phyloP scores from a whole-genome alignment of 257 asterid species.

The Mitragyna speciosa region DNA sequence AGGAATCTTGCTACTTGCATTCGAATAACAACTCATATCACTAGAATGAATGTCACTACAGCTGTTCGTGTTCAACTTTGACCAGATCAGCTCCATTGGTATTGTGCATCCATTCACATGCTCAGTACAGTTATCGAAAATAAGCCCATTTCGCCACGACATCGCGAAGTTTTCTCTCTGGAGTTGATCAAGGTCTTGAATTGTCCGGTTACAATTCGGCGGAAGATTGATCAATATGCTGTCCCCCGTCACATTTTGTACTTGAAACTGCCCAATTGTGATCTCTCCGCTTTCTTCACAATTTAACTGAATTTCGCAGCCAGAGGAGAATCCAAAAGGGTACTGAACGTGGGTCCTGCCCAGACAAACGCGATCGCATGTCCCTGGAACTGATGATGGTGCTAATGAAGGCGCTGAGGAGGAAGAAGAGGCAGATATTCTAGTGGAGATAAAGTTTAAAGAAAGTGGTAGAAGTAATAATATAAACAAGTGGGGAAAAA shows the following conservation, averaged over 20 bases:
- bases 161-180: conserved; percentile 41
- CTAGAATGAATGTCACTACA: conserved; percentile 22
- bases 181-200: conserved; percentile 35
- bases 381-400: not conserved
- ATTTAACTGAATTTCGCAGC: conserved; percentile 47
- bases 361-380: conserved; percentile 36
- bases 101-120: conserved; percentile 42
- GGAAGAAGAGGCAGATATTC: not conserved
- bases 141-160: conserved; percentile 60
- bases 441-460: not conserved
- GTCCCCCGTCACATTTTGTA: conserved; percentile 53
- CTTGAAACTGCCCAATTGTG: conserved; percentile 38
- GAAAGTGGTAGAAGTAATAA: not conserved
- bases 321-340: conserved; percentile 70
- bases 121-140: conserved; percentile 46
- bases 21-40: conserved; percentile 46
- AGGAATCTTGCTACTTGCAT: conserved; percentile 12
- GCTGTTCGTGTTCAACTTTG: conserved; percentile 11
- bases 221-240: conserved; percentile 45
- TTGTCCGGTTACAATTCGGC: conserved; percentile 52
- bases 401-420: conserved; percentile 20
- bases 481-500: not conserved
- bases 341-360: conserved; percentile 27
- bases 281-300: conserved; percentile 34
- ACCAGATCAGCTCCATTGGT: conserved; percentile 30